Percentiles rank a stretch among this genome's conserved stretches.
Conservation (phyloP, 257 asterid genomes). For the Misopates orontium region DNA sequence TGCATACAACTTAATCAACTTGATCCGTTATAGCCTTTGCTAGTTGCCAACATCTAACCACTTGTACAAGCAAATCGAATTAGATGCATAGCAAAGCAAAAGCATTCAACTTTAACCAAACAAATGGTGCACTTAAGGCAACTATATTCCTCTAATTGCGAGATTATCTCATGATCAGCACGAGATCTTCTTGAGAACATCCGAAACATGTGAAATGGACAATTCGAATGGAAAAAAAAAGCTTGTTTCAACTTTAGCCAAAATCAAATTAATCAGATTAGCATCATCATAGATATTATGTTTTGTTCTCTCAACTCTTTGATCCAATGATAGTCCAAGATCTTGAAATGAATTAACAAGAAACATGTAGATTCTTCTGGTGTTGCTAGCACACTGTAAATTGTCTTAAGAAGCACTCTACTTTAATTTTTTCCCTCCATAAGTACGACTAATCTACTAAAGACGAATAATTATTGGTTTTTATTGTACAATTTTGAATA, state of each 20-base stretch:
- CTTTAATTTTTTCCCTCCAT: too few relatives aligned
- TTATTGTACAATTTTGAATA: too few relatives aligned
- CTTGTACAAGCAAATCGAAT: slow-evolving; percentile 9
- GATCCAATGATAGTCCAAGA: too few relatives aligned
- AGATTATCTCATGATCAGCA: background rate
- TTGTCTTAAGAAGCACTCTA: too few relatives aligned
- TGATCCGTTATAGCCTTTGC: too few relatives aligned
- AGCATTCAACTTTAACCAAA: slow-evolving; percentile 12
- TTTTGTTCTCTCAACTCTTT: too few relatives aligned
- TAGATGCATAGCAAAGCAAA: slow-evolving; percentile 20
- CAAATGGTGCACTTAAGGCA: slow-evolving; percentile 11
- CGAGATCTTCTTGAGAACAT: background rate
- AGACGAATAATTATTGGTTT: too few relatives aligned
- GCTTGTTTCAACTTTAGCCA: background rate
- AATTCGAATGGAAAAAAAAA: background rate
- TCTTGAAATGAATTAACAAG: background rate
- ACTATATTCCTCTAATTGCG: background rate
- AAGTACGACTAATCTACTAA: too few relatives aligned
- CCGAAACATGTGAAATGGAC: background rate
- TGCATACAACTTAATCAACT: too few relatives aligned
- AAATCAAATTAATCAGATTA: background rate
- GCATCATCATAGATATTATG: too few relatives aligned
- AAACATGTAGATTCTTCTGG: too few relatives aligned
- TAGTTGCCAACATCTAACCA: background rate
- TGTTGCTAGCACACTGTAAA: too few relatives aligned